Base-by-base conservation (phyloP, 1,139 yeast genomes). In the Trichomonascaceae sp. region DNA sequence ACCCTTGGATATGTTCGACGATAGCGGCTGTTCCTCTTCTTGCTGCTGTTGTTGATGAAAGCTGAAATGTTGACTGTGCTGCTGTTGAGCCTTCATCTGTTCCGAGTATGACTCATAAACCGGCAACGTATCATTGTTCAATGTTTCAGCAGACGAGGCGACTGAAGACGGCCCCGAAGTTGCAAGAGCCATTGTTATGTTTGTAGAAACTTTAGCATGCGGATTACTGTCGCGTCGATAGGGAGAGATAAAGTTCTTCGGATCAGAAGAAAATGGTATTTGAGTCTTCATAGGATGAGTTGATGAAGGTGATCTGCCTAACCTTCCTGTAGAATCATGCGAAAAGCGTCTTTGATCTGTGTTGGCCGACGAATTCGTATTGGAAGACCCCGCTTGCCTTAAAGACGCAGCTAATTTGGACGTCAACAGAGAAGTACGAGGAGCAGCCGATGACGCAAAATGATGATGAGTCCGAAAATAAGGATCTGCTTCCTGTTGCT, bases 371-470 rank as follows among this genome's bases (percentile, higher is more conserved):
- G 49, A 24, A 5, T 32, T 22, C 10, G 27, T 18, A n/a, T 44
- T 44, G 38, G 12, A 13, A 6, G 48, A 19, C 19, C 50, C 50
- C n/a, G 50, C 50, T 20, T 48, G 50, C 9, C 50, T 39, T 15
- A 48, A 15, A n/a, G 57, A 56, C 19, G 58, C 62, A 8, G 69
- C 66, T 41, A 67, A 60, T 51, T 63, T 64, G 2, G 71, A 65
- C 3, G 70, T 66, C 48, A 68, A 55, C 30, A 68, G 56, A 18
- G 69, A 65, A 2, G 68, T 64, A 18, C 68, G 58, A 1, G 62
- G 55, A 9, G 53, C 36, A 19, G 44, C 45, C n/a, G 51, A 44
- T 2, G 52, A 47, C 13, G 48, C 45, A 36, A 44, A 47, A 20
- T 44, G 52, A 12, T 39, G 43, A 9, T 39, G 22, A 8, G 30